phyloP scores from a whole-genome alignment of 257 asterid species.

The Echites panduratus region DNA sequence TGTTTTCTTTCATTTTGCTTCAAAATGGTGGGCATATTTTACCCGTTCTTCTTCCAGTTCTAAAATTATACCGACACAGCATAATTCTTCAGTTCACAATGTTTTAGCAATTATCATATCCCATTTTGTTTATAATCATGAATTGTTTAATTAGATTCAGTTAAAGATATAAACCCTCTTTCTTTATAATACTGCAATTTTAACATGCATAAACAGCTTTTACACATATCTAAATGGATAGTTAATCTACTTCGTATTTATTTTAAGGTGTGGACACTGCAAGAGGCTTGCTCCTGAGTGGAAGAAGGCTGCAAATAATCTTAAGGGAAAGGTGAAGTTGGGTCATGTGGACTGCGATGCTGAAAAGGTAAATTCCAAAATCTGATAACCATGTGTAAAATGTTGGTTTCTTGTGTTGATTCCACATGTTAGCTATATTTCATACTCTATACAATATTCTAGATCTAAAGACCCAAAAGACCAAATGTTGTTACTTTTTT shows the following conservation, averaged over 20 bases:
- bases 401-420: not conserved
- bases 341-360: conserved; percentile 98
- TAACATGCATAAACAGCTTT: not conserved
- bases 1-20: too few relatives aligned
- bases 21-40: too few relatives aligned
- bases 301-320: conserved; percentile 91
- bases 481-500: not conserved
- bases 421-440: not conserved
- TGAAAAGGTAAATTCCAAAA: conserved; percentile 57
- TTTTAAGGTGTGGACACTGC: conserved; percentile 95
- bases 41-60: too few relatives aligned
- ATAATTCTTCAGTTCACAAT: too few relatives aligned
- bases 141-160: not conserved
- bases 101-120: too few relatives aligned
- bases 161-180: not conserved
- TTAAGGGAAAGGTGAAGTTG: conserved; percentile 87
- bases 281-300: conserved; percentile 98
- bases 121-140: not conserved
- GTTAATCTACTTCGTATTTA: not conserved
- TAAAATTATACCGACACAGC: too few relatives aligned
- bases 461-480: not conserved
- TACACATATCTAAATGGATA: not conserved
- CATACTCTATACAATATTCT: not conserved
- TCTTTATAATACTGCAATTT: not conserved
- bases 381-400: not conserved